Base-by-base conservation (phyloP, 345 rosid genomes). In the Eucalyptus regnans region DNA sequence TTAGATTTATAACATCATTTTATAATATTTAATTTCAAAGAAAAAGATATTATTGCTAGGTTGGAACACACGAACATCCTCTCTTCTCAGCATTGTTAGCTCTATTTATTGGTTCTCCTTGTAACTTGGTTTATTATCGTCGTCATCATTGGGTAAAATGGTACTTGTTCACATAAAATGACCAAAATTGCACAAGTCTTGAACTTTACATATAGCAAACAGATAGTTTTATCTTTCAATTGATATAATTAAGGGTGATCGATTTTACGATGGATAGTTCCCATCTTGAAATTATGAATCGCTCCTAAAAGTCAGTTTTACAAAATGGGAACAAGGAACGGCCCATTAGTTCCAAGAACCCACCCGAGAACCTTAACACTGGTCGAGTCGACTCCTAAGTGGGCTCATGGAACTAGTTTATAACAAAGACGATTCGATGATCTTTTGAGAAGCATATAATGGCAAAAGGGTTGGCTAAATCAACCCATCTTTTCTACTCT, bases 371-470 rank as follows among this genome's bases (percentile, higher is more conserved):
- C 1, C 25, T 52, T 52, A 52, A 52, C 2, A 20, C 4, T 1
- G 2, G 10, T 52, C 2, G 0, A 0, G 25, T 20, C 0, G 5
- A 20, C 58, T 52, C 25, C 4, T 52, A 8, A 9, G 5, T 52
- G 25, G 56, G 23, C 7, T 4, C 25, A 52, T 9, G 4, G 0
- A 23, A 56, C 3, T 22, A 2, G 29, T 56, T 23, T 56, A 9
- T 56, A 56, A 6, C 3, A 8, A 56, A 6, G 12, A 22, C 1
- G 0, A 56, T 56, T 22, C 0, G 29, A 20, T 8, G 12, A 56
- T 56, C 4, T 56, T 22, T 56, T 56, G 4, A 56, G 27, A 56
- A 56, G 62, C 23, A 29, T 2, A 22, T 23, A 9, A 56, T 56
- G 62, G 13, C 12, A 25, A 56, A 9, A 56, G 6, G 62, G 13